These are phyloP conservation scores for Eimeria brunetti DNA, from an alignment of 169 alveolate genomes.

Conservation along the genomic window DNA sequence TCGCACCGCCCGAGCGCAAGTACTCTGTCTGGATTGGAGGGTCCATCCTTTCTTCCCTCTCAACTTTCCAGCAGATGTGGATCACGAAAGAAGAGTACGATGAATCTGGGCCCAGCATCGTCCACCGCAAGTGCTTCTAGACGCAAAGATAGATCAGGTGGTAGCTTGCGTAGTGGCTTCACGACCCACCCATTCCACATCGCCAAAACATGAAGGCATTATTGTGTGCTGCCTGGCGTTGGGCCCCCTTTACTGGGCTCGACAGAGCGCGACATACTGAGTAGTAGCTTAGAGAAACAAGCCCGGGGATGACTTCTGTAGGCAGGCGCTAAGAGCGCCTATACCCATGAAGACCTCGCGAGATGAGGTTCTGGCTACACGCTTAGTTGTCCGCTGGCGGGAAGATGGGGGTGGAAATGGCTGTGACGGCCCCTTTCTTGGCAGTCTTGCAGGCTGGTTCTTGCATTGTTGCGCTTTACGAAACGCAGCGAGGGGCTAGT, in stretches of 20 bases:
- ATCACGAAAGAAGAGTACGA: conserved; percentile 99
- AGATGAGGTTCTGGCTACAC: conserved; percentile 31
- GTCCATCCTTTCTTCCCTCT: conserved; percentile 96
- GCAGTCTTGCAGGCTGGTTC: conserved; percentile 60
- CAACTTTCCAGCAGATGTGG: conserved; percentile 99
- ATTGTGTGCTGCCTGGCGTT: conserved; percentile 61
- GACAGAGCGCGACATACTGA: conserved; percentile 57
- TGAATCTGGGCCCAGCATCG: conserved; percentile 98
- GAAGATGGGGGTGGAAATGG: conserved; percentile 53
- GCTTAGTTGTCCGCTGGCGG: conserved; percentile 63
- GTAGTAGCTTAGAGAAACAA: conserved; percentile 29
- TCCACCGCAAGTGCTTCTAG: conserved; percentile 95
- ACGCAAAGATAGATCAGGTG: not conserved
- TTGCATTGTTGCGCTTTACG: conserved; percentile 71
- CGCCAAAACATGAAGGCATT: conserved; percentile 43
- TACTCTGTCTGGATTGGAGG: conserved; percentile 99
- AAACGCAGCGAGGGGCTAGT: conserved; percentile 60
- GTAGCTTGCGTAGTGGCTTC: conserved; percentile 51
- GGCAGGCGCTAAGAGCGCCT: conserved; percentile 17
- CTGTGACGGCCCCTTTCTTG: conserved; percentile 60
- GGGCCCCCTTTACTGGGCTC: conserved; percentile 34
- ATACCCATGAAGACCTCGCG: not conserved
- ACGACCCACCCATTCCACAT: not conserved
- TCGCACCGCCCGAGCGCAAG: conserved; percentile 99
- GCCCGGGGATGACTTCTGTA: conserved; percentile 13